Base-by-base conservation (phyloP, 2,329 filamentous ascomycete genomes). In the Arthrinium phaeospermum region DNA sequence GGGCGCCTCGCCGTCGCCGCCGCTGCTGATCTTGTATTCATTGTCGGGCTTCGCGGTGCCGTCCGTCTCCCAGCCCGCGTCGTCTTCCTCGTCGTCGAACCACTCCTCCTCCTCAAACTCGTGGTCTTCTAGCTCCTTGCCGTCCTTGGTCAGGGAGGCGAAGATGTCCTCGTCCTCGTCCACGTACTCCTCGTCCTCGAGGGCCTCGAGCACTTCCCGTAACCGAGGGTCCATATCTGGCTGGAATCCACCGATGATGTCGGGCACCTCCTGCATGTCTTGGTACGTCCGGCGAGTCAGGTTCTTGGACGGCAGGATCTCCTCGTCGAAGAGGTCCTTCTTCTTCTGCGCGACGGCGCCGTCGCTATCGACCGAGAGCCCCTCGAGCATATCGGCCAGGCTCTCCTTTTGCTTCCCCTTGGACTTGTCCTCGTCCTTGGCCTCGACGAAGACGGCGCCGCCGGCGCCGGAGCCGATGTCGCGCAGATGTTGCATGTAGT, bases 401-500 rank as follows among this genome's bases (percentile, higher is more conserved):
- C 90, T 91, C 81, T 91, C 86, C 84, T 94, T 97, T 80, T 92
- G 88, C 79, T 94, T 93, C 5, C 87, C 90, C 83, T 95, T 95
- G 34, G 84, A 86, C 82, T 94, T 93, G 75, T 88, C 89, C 71
- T 88, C 93, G 76, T 87, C 89, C 68, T 87, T 88, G 19, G 89
- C 88, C n/a, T 90, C 88, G 77, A 98, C 95, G 51, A 99, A 89
- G 80, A 97, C 98, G 44, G 92, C 90, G 71, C 95, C 92, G 44
- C 93, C 93, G 1, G 57, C 22, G 34, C 90, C 90, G 7, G 89
- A 83, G 72, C 92, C 92, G n/a, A 99, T 85, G 78, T 98, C 96
- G 71, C 95, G 93, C 88, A 99, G 86, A 83, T 99, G 96, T 83
- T 99, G 96, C 96, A 99, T 99, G 85, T 99, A 99, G 83, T 99